These are phyloP conservation scores for Trypanosoma cruzi DNA, from an alignment of 208 protist genomes.

Conservation along the genomic window DNA sequence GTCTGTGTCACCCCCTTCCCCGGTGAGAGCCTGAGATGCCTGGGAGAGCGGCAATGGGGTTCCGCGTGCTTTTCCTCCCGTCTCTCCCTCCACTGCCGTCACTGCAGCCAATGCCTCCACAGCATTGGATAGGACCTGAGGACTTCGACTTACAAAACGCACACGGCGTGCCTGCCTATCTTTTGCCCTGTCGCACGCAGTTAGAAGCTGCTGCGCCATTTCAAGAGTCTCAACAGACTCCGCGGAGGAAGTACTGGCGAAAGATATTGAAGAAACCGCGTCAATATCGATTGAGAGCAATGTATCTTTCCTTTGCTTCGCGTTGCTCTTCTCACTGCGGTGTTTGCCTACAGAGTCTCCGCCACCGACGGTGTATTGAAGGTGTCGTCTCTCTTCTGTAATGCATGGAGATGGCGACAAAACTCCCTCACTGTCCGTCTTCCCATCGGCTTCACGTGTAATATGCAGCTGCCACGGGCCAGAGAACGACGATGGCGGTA, in stretches of 20 bases:
- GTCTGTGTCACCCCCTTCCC: neutral
- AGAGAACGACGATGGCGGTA: neutral
- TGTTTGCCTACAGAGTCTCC: neutral
- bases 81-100: neutral
- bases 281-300: slow-evolving; percentile 10
- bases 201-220: neutral
- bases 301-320: neutral
- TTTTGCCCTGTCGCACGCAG: neutral
- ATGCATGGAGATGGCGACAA: slow-evolving; percentile 2
- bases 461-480: slow-evolving; percentile 9
- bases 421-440: neutral
- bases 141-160: slow-evolving; percentile 66
- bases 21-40: neutral
- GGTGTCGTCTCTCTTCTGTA: slow-evolving; percentile 7
- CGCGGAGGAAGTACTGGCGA: slow-evolving; percentile 1
- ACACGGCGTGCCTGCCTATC: slow-evolving; percentile 31
- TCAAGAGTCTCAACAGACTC: neutral
- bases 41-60: slow-evolving; percentile 2
- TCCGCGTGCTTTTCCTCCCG: neutral
- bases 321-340: neutral
- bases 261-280: slow-evolving; percentile 15
- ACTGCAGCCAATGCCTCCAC: neutral
- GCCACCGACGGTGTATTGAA: neutral
- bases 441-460: neutral
- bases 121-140: slow-evolving; percentile 29